Percentiles rank a stretch among this genome's conserved stretches.
phyloP scores from a whole-genome alignment of 2,329 filamentous ascomycete species.

The Pestalotiopsis sp. region DNA sequence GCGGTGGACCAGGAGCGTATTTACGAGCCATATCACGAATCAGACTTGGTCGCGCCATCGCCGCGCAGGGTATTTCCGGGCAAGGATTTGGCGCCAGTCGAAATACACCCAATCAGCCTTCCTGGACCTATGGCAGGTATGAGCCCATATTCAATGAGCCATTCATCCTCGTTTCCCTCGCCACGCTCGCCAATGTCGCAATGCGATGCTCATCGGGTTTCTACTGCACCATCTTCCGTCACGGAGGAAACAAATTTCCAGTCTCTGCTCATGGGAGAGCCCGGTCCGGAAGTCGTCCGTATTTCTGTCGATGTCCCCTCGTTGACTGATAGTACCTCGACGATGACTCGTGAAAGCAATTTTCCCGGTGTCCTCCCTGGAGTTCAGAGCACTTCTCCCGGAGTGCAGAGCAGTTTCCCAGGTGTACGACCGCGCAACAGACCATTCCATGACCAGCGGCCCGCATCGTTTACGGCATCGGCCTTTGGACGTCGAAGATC shows the following conservation, averaged over 20 bases:
- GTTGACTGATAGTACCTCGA: slow-evolving; percentile 74
- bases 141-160: slow-evolving; percentile 67
- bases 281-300: slow-evolving; percentile 69
- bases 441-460: slow-evolving; percentile 57
- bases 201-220: slow-evolving; percentile 73
- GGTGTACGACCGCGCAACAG: slow-evolving; percentile 39
- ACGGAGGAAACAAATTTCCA: slow-evolving; percentile 73
- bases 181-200: slow-evolving; percentile 67
- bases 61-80: slow-evolving; percentile 42
- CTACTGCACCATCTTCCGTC: slow-evolving; percentile 75
- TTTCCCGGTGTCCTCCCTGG: slow-evolving; percentile 37
- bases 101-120: slow-evolving; percentile 49
- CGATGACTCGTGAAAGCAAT: slow-evolving; percentile 71
- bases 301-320: slow-evolving; percentile 77
- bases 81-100: slow-evolving; percentile 54
- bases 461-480: slow-evolving; percentile 63
- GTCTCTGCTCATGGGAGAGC: slow-evolving; percentile 73
- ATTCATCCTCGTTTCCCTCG: slow-evolving; percentile 70
- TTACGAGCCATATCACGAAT: slow-evolving; percentile 35
- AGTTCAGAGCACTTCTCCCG: slow-evolving; percentile 35
- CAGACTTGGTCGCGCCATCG: slow-evolving; percentile 48
- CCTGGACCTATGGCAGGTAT: slow-evolving; percentile 51
- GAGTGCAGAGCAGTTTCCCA: slow-evolving; percentile 36
- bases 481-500: slow-evolving; percentile 72
- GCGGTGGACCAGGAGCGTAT: slow-evolving; percentile 42